Evolutionary conservation across 2,329 filamentous ascomycete genomes (phyloP), one percentile per base, ranked within the genome.

Genomic region (Fusarium temperatum): DNA sequence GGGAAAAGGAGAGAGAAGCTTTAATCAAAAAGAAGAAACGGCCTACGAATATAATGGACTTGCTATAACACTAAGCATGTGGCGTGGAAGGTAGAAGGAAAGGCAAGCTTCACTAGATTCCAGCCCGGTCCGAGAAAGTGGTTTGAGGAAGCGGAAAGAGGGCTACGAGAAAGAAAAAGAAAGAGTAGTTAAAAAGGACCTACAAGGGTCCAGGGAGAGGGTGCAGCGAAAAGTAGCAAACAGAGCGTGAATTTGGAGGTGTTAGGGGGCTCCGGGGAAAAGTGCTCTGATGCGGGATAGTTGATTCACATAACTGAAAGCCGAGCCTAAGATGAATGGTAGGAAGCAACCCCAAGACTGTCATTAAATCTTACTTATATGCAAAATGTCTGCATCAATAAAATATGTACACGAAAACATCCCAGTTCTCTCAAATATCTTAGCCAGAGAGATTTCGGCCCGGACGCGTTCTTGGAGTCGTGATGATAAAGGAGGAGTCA

Each of bases 261-360:
- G 18, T 3, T 8, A 11, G 8, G 10, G 14, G 7, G 8, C 20
- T 22, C 10, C 6, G 24, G 13, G 10, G 11, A 36, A 22, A 22
- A 3, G 10, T 26, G 32, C 9, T 26, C 10, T 54, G 9, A 38
- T 38, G 6, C 9, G 22, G 28, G 5, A 8, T 15, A 11, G 20
- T 28, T 28, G 4, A 3, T 22, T 47, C 4, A 6, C 18, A 9
- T 44, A 11, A 18, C 2, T 5, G 11, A 9, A 9, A 18, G 11
- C 1, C 1, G 17, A 30, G 17, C 5, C 28, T 18, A 13, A 14
- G 6, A 18, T 18, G 22, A 18, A 14, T 5, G 17, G 17, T 18
- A 12, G 22, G 6, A n/a, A 32, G 15, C 12, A 17, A 32, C 11
- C 11, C 0, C 4, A 14, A 11, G 17, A 18, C 18, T 14, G 0